Evolutionary conservation across 2,329 filamentous ascomycete species (phyloP).

Genomic region (Calonectria fujianensis): DNA sequence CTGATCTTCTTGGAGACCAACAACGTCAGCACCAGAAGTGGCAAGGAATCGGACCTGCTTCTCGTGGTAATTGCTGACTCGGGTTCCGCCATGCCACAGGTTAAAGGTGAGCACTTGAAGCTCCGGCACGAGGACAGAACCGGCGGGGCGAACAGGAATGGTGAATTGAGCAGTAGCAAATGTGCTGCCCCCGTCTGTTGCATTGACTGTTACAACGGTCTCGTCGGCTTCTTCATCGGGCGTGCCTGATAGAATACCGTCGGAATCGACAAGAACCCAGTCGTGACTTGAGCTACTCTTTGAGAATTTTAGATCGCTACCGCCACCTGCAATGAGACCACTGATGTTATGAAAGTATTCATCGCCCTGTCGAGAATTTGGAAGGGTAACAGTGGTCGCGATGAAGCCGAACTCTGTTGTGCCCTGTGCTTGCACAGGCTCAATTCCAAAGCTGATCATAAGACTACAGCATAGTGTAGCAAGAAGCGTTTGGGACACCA

Average conservation of each 20-base stretch:
- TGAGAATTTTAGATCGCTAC: background rate
- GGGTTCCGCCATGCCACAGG: conserved; percentile 11
- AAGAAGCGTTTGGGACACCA: background rate
- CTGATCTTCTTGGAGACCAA: conserved; percentile 11
- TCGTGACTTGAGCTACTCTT: background rate
- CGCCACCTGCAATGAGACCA: background rate
- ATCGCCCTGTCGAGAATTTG: background rate
- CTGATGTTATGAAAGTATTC: background rate
- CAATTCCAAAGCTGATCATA: background rate
- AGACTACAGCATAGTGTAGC: background rate
- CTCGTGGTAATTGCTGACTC: background rate
- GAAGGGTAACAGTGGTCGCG: background rate
- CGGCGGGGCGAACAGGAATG: background rate
- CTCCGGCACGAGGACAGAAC: background rate
- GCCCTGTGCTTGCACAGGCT: background rate
- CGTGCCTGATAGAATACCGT: background rate
- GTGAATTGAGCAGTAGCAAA: background rate
- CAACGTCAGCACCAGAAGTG: background rate
- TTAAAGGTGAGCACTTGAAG: conserved; percentile 8
- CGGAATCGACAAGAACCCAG: background rate
- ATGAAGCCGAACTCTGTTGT: background rate
- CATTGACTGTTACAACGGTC: background rate
- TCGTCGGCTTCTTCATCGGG: background rate
- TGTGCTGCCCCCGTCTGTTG: background rate
- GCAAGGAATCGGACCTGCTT: conserved; percentile 10